Base-by-base conservation (phyloP, 2,329 filamentous ascomycete species). In the Colletotrichum sp. region DNA sequence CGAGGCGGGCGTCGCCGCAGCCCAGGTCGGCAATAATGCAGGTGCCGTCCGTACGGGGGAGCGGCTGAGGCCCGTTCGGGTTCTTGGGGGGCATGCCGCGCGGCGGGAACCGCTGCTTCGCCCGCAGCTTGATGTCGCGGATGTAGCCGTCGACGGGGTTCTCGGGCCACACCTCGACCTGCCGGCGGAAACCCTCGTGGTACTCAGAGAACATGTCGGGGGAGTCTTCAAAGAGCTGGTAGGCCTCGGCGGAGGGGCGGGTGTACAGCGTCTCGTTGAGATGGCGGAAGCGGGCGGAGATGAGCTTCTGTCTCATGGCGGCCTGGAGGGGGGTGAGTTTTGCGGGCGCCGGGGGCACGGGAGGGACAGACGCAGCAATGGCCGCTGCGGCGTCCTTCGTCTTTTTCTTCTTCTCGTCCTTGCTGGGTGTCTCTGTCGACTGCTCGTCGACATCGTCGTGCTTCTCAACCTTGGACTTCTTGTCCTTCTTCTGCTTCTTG, bases 251-350 rank as follows among this genome's bases (percentile, higher is more conserved):
- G 0, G 97, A 99, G 1, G 96, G 95, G 9, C 94, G 95, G 6
- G 96, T 99, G 87, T 99, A 99, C 16, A 99, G 93, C 0, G 95
- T 96, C 87, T 99, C 95, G 85, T 99, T 99, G 77, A 99, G 92
- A 85, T 99, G 96, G 78, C 97, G 95, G 91, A 99, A 99, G 75
- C 97, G 96, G 2, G 97, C 96, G 12, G 96, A 98, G 78, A 98
- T 90, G 78, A 99, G 93, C 88, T 99, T 99, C 82, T 96, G 94
- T 77, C 95, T 94, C 97, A 99, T 99, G 5, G 95, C 93, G 71
- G 94, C 92, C 88, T 99, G 97, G 72, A 99, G 92, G 5, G 97
- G 96, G 1, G 97, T 99, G 81, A 99, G 92, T 80, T 95, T 95
- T 77, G 85, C 82, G 32, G 86, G 82, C 44, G 87, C 84, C 39